These are phyloP conservation scores for Xanthoceras sorbifolium DNA, from an alignment of 345 rosid species.

Conservation along the genomic window DNA sequence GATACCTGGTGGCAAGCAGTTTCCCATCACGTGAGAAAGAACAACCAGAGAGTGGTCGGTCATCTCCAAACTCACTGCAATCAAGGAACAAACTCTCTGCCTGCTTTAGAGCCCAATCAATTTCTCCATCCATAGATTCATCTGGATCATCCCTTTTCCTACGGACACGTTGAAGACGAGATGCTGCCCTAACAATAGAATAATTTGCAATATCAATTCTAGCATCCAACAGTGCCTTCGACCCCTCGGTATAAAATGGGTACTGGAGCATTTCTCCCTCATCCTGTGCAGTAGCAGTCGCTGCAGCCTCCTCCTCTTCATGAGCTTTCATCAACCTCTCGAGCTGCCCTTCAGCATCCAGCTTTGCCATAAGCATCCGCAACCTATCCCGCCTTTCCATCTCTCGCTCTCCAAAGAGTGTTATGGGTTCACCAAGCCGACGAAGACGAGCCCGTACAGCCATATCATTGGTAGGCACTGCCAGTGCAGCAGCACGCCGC, in stretches of 20 bases:
- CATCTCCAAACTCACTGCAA: constrained; percentile 88
- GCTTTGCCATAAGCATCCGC: constrained; percentile 82
- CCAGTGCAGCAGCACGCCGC: constrained; percentile 89
- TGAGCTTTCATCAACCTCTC: constrained; percentile 85
- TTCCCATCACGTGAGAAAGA: constrained; percentile 83
- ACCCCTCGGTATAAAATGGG: constrained; percentile 87
- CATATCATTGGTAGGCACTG: constrained; percentile 95
- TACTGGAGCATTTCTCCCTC: constrained; percentile 70
- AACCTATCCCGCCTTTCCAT: constrained; percentile 96
- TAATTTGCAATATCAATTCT: constrained; percentile 76
- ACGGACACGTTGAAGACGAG: constrained; percentile 63
- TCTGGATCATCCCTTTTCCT: constrained; percentile 91
- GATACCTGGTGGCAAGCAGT: constrained; percentile 85
- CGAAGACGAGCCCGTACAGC: constrained; percentile 90
- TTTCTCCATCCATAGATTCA: constrained; percentile 87
- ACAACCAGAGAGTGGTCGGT: constrained; percentile 89
- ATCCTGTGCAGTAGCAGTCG: constrained; percentile 39
- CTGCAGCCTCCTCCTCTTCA: constrained; percentile 79
- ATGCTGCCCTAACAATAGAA: constrained; percentile 67
- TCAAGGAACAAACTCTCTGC: constrained; percentile 70
- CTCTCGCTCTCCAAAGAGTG: constrained; percentile 91
- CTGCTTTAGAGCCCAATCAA: constrained; percentile 68
- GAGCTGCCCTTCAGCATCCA: constrained; percentile 79
- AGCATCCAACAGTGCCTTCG: constrained; percentile 67
- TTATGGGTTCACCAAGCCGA: constrained; percentile 86